Conservation (phyloP, 1,284 basidiomycete species). For the Crepidotus sp. region DNA sequence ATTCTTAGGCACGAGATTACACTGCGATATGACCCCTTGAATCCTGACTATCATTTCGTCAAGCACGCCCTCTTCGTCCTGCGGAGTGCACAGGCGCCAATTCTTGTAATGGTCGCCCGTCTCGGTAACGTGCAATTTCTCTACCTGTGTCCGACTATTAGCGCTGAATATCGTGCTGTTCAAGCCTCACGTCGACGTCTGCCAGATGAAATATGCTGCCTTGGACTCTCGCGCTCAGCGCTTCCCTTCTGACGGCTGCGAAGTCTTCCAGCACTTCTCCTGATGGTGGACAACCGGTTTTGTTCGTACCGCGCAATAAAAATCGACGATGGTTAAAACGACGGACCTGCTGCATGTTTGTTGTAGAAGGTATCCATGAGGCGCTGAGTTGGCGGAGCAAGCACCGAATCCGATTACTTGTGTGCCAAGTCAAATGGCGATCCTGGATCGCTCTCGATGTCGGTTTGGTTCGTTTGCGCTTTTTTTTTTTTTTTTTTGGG, state of each 20-base stretch:
- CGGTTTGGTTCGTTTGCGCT: too few species aligned
- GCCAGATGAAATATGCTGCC: not conserved
- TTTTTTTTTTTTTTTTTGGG: too few species aligned
- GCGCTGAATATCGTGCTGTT: too few species aligned
- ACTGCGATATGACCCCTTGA: not conserved
- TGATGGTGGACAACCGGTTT: not conserved
- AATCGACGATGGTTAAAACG: too few species aligned
- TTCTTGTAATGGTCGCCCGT: not conserved
- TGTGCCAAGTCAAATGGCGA: too few species aligned
- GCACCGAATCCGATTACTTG: too few species aligned
- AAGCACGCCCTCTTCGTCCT: not conserved
- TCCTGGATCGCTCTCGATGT: too few species aligned
- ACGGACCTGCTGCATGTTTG: not conserved
- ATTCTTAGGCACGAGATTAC: not conserved
- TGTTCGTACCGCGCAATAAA: not conserved
- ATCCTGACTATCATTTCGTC: not conserved
- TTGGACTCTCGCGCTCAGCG: not conserved
- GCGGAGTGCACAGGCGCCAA: not conserved
- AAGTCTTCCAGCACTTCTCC: not conserved
- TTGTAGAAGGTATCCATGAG: not conserved
- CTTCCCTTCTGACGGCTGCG: not conserved
- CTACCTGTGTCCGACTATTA: not conserved
- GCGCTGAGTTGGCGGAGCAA: too few species aligned
- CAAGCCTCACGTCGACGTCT: not conserved
- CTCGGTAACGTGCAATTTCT: not conserved